Evolutionary conservation across 768 basidiomycete species (phyloP).

Genomic region (Pleurotus djamor): DNA sequence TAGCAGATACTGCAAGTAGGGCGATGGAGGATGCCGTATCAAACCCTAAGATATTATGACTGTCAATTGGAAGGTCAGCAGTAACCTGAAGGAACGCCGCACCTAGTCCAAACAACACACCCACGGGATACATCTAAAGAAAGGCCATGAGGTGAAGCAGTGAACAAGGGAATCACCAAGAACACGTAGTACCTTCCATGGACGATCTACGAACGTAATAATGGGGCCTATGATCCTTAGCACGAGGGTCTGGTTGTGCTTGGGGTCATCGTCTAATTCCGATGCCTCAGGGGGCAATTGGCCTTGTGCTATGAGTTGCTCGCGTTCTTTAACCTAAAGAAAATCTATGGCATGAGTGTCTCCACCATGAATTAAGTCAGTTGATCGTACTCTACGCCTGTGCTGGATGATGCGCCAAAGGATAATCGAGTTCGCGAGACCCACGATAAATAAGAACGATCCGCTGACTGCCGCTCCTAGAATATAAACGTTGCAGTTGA

Average conservation of each 20-base stretch:
- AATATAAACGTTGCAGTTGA: too few relatives aligned
- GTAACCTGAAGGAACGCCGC: too few relatives aligned
- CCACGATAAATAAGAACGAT: slow-evolving; percentile 74
- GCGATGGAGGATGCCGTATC: slow-evolving; percentile 93
- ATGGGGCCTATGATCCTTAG: slow-evolving; percentile 79
- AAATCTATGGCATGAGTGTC: too few relatives aligned
- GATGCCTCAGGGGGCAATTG: not conserved
- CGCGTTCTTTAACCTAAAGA: slow-evolving; percentile 21
- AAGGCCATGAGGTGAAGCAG: too few relatives aligned
- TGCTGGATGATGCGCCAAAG: slow-evolving; percentile 56
- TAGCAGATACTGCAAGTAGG: slow-evolving; percentile 81
- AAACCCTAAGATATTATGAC: slow-evolving; percentile 52
- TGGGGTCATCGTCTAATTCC: slow-evolving; percentile 20
- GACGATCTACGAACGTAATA: slow-evolving; percentile 76
- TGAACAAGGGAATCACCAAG: too few relatives aligned
- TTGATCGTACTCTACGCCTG: slow-evolving; percentile 41
- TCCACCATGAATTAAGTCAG: not conserved
- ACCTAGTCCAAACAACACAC: slow-evolving; percentile 85
- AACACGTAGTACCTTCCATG: slow-evolving; percentile 96
- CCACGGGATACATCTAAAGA: slow-evolving; percentile 85
- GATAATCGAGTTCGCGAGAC: slow-evolving; percentile 71
- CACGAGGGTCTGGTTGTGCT: slow-evolving; percentile 61
- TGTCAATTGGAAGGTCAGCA: not conserved
- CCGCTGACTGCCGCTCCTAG: slow-evolving; percentile 74
- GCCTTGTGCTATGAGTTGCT: slow-evolving; percentile 15